Base-by-base conservation (phyloP, 1,284 basidiomycete genomes). In the Rhodotorula sp. region DNA sequence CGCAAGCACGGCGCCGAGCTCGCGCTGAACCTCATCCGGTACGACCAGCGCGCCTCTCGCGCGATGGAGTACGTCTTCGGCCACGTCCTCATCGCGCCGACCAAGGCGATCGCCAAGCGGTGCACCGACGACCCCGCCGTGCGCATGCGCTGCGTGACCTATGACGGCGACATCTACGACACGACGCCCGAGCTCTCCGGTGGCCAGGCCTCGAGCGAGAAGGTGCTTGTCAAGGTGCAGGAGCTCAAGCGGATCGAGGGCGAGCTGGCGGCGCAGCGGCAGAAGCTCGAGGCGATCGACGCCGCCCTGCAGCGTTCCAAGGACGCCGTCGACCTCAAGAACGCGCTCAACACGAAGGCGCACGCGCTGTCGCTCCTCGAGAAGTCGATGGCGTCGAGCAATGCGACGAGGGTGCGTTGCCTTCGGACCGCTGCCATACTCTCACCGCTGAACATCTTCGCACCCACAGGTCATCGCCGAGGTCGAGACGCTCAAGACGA, bases 51-150 rank as follows among this genome's bases (percentile, higher is more conserved):
- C 64, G 91, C 99, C 41, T 86, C 88, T 21, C 88, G 88, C 49
- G 97, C 97, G 14, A 95, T 99, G 88, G 86, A 90, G 50, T 98
- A 90, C 81, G 95, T 97, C 14, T 99, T 99, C 81, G 91, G 92
- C 67, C 90, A 93, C 80, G 94, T 92, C 1, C 86, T 99, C 73
- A 89, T 99, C 79, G 98, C 95, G 80, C 88, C 90, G 57, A 93
- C 97, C 79, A 88, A 94, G 7, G 89, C 90, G 45, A 87, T 93
- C 0, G 97, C 97, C 13, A 93, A 95, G 80, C 84, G 85, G 0
- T 91, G 97, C 54, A 97, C 97, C 0, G 99, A 97, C 83, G 84
- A 88, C 81, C 86, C 89, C 42, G 86, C 90, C 23, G 86, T 88
- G 45, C 84, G 86, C 21, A 88, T 91, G 72, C 90, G 90, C 70